phyloP scores from a whole-genome alignment of 495 filamentous ascomycete species.

The Penicillium steckii region DNA sequence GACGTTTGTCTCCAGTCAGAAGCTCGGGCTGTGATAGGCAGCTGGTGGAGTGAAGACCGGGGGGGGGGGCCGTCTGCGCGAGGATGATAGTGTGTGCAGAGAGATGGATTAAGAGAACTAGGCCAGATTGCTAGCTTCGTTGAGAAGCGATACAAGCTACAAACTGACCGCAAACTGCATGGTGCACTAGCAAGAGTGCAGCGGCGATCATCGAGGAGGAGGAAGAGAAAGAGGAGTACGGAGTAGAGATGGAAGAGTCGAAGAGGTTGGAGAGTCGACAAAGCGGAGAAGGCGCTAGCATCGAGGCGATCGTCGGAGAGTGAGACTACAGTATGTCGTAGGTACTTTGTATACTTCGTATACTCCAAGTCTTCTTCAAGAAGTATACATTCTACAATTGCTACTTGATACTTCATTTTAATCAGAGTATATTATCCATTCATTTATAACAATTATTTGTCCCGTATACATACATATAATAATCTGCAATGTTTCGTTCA shows the following conservation, averaged over 20 bases:
- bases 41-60: constrained; percentile 1
- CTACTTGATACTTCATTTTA: too few relatives aligned
- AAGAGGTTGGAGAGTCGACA: not conserved
- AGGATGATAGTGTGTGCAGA: constrained; percentile 7
- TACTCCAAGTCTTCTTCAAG: not conserved
- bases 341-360: not conserved
- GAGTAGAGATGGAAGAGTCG: too few relatives aligned
- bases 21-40: constrained; percentile 18
- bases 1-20: constrained; percentile 21
- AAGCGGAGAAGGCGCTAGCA: constrained; percentile 4
- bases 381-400: not conserved
- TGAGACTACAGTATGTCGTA: not conserved
- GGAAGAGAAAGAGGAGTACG: not conserved
- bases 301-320: not conserved
- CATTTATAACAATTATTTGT: not conserved
- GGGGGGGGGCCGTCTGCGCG: constrained; percentile 5
- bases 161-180: not conserved
- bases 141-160: not conserved
- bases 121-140: constrained; percentile 24
- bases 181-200: constrained; percentile 4
- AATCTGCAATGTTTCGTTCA: not conserved
- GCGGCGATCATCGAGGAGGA: constrained; percentile 9
- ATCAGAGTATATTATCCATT: too few relatives aligned
- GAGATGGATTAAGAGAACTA: not conserved
- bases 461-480: not conserved